phyloP scores from a whole-genome alignment of 1,139 yeast species.

The Blastobotrys arbuscula region DNA sequence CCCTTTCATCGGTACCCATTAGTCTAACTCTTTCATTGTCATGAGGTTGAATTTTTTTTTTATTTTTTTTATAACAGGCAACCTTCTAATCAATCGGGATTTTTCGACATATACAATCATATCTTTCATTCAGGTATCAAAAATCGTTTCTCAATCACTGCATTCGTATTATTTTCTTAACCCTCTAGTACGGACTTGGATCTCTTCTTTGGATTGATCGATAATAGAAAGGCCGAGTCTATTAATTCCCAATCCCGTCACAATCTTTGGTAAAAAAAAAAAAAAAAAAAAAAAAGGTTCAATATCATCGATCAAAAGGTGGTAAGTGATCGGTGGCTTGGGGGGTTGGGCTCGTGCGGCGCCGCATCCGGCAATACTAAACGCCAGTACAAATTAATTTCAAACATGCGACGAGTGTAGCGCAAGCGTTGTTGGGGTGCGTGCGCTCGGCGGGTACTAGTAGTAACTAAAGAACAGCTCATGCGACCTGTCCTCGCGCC shows the following conservation, averaged over 20 bases:
- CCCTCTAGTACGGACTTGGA: background rate
- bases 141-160: background rate
- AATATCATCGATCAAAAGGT: background rate
- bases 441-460: too few relatives aligned
- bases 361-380: background rate
- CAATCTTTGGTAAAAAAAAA: background rate
- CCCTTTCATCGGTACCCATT: too few relatives aligned
- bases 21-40: too few relatives aligned
- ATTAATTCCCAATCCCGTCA: background rate
- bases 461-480: too few relatives aligned
- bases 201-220: background rate
- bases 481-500: too few relatives aligned
- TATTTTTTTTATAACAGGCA: too few relatives aligned
- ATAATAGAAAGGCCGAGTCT: background rate
- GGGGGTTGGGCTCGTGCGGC: constrained; percentile 3
- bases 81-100: too few relatives aligned
- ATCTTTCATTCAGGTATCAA: background rate
- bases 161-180: background rate
- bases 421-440: too few relatives aligned
- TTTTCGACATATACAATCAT: too few relatives aligned
- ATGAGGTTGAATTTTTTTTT: too few relatives aligned
- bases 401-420: too few relatives aligned
- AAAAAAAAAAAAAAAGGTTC: background rate
- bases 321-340: background rate
- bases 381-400: too few relatives aligned